Evolutionary conservation across 768 basidiomycete species (phyloP), one percentile per base, ranked within the genome.

Genomic region (Tricholoma terreum): DNA sequence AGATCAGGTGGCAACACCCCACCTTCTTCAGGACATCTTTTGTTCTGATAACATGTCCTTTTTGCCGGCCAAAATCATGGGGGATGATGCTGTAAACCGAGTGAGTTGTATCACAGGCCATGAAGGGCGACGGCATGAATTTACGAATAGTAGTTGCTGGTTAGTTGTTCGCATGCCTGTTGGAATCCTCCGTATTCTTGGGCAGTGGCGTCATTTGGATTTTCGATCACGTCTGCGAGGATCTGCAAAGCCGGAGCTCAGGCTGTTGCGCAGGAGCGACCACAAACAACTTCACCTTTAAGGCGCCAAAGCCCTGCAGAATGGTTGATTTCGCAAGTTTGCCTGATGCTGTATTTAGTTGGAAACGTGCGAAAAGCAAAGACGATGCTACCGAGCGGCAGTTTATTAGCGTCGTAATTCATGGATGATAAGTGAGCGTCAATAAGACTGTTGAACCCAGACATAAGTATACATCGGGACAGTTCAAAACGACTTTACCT

Each of bases 381-480:
- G 2, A n/a, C 9, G 15, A 11, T 46, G 60, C 45, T 65, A 77
- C 84, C 84, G 15, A 85, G 77, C 14, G 84, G 84, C 21, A 85
- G 75, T 62, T 85, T 86, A 62, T 80, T 79, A 4, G 84, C 84
- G 63, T 86, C 84, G 58, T 86, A 86, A 59, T 85, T 84, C 82
- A 86, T 84, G 5, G 81, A 80, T 14, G 81, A 80, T 63, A 86
- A 67, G 42, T 77, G 75, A 0, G 81, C 82, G 49, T 81, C 76
- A 21, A 85, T 80, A 57, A 84, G 63, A 22, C 82, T 84, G 8
- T 56, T 15, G 17, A n/a, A 42, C 42, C n/a, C 60, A 33, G 43
- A 35, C 38, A 56, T 14, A 51, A 14, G 48, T 46, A 40, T 31
- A 3, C 21, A 4, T 24, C 21, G 7, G 31, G 43, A 21, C 10